A percentile compares a stretch with the other conserved stretches of the same genome.
These are phyloP conservation scores for Ophiostoma himal-ulmi DNA, from an alignment of 2,329 filamentous ascomycete species.

Conservation along the genomic window DNA sequence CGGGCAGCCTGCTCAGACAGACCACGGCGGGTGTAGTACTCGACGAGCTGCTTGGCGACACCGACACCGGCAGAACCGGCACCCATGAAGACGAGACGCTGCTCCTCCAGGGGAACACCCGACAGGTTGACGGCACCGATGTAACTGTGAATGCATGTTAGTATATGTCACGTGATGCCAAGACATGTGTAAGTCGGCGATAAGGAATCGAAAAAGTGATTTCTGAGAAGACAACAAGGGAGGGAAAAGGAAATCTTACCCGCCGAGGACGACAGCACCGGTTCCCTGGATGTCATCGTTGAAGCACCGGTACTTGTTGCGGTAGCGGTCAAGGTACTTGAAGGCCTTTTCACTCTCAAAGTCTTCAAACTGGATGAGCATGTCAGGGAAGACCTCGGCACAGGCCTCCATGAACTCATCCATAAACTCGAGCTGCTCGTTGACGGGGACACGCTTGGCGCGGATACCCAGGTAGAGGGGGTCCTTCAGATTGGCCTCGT, in stretches of 20 bases:
- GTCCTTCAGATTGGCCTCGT: slow-evolving; percentile 60
- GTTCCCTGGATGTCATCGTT: slow-evolving; percentile 99
- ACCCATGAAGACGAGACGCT: slow-evolving; percentile 92
- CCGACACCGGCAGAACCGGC: slow-evolving; percentile 93
- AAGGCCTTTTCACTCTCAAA: slow-evolving; percentile 93
- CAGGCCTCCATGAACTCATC: slow-evolving; percentile 95
- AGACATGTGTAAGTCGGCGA: slow-evolving; percentile 20
- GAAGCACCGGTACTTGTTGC: slow-evolving; percentile 86
- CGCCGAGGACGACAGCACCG: slow-evolving; percentile 86
- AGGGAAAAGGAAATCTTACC: slow-evolving; percentile 44
- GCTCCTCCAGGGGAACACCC: slow-evolving; percentile 77
- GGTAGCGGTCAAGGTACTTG: slow-evolving; percentile 85
- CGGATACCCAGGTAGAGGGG: slow-evolving; percentile 85
- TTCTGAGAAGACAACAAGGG: background rate
- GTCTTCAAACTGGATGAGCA: slow-evolving; percentile 89
- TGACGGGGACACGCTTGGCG: slow-evolving; percentile 68
- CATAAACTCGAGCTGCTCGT: slow-evolving; percentile 84
- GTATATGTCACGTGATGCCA: slow-evolving; percentile 22
- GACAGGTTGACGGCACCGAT: slow-evolving; percentile 75
- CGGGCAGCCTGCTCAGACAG: slow-evolving; percentile 81
- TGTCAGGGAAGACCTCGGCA: slow-evolving; percentile 62
- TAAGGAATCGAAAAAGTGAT: background rate
- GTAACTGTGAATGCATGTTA: slow-evolving; percentile 43
- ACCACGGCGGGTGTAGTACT: slow-evolving; percentile 91
- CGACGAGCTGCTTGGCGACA: slow-evolving; percentile 95